Percentiles rank a stretch among this genome's conserved stretches.
Conservation (phyloP, 345 rosid genomes). For the Eucalyptus melliodora region DNA sequence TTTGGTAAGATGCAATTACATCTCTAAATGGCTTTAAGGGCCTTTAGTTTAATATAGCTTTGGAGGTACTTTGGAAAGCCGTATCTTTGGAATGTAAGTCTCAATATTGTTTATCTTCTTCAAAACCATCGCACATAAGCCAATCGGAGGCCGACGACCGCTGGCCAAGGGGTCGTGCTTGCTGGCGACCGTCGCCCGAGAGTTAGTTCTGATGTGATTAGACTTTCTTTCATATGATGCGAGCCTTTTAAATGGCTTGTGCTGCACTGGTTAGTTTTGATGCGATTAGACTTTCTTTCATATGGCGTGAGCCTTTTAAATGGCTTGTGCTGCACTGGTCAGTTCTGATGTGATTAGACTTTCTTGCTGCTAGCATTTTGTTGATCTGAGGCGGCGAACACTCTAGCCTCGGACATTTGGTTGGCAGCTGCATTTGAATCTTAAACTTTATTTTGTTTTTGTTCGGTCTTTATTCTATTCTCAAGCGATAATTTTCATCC, state of each 20-base stretch:
- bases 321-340: no score
- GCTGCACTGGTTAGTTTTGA: no score
- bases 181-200: no score
- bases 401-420: background rate
- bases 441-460: background rate
- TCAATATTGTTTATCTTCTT: no score
- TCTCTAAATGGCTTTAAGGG: no score
- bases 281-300: background rate
- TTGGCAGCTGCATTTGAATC: background rate
- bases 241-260: background rate
- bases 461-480: background rate
- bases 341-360: background rate
- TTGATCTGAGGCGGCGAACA: background rate
- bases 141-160: no score
- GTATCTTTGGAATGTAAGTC: no score
- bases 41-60: no score
- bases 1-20: no score
- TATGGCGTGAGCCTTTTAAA: background rate
- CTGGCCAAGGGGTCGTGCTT: no score
- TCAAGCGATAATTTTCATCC: background rate
- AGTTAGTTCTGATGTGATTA: background rate
- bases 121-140: no score
- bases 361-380: background rate
- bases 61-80: no score
- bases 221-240: background rate